Evolutionary conservation across 1,139 yeast genomes (phyloP), one percentile per base, ranked within the genome.

Genomic region (Protomyces inundatus): DNA sequence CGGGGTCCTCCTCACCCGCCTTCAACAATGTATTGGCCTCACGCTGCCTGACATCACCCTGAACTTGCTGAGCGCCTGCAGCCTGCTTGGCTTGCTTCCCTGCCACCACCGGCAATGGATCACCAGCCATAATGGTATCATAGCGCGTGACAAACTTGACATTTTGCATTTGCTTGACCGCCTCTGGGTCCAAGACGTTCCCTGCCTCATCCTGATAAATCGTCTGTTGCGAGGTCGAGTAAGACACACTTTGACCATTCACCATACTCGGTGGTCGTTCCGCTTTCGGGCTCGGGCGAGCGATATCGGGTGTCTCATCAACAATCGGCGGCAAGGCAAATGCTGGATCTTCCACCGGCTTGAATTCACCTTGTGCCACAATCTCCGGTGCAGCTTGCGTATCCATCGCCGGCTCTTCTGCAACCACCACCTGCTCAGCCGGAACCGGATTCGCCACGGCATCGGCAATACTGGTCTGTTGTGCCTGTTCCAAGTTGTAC

Each of bases 81-180:
- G 16, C 10, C 1, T 23, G 12, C 9, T 23, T 30, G 4, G 48
- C 48, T 14, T 23, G 30, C 39, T 36, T 36, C 2, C 12, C 12
- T 1, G 39, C 12, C 7, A 16, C 16, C 30, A 42, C 48, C 23
- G 48, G 48, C 23, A 42, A 42, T 14, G 48, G 32, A 4, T 42
- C 30, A 6, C 23, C 48, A 42, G 42, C 55, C 30, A 52, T 34
- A 9, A 58, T 58, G 23, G 64, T 60, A 34, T 60, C 58, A 33
- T 60, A 60, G 10, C 58, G 51, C 39, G 64, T 60, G 50, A 54
- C 64, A 32, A 60, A 60, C 39, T 54, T 53, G 23, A 60, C 64
- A 16, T 60, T 60, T 36, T 60, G 48, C 58, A 54, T 45, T 54
- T 60, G 54, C 58, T 60, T 53, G 33, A 60, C 58, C 5, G 39